phyloP scores from a whole-genome alignment of 2,329 filamentous ascomycete species.

The Calonectria hongkongensis region DNA sequence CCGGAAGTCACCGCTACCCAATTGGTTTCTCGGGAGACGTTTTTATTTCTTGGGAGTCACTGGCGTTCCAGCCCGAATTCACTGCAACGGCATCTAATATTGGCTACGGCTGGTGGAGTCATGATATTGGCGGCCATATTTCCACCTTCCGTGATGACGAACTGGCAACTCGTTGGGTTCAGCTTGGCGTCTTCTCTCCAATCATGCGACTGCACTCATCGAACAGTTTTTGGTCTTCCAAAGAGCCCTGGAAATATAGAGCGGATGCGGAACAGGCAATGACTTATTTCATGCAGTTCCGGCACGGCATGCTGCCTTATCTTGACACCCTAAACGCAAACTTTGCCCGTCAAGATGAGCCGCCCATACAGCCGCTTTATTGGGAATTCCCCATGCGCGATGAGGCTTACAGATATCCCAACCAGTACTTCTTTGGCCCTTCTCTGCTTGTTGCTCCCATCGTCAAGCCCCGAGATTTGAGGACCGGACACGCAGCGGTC shows the following conservation, averaged over 20 bases:
- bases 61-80: slow-evolving; percentile 80
- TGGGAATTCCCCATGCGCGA: slow-evolving; percentile 73
- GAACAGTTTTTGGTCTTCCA: slow-evolving; percentile 74
- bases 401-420: slow-evolving; percentile 73
- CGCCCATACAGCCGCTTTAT: slow-evolving; percentile 77
- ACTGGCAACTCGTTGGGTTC: slow-evolving; percentile 75
- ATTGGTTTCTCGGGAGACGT: slow-evolving; percentile 80
- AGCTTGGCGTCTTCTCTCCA: slow-evolving; percentile 77
- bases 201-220: slow-evolving; percentile 77
- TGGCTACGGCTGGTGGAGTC: slow-evolving; percentile 81
- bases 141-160: slow-evolving; percentile 74
- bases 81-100: slow-evolving; percentile 80
- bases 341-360: slow-evolving; percentile 63
- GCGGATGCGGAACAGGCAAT: slow-evolving; percentile 67
- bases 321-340: slow-evolving; percentile 75
- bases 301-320: slow-evolving; percentile 77
- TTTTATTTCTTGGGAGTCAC: slow-evolving; percentile 74
- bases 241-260: slow-evolving; percentile 77
- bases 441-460: slow-evolving; percentile 75
- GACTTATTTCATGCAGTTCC: slow-evolving; percentile 69
- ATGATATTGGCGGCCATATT: slow-evolving; percentile 80
- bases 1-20: slow-evolving; percentile 79
- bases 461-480: slow-evolving; percentile 67
- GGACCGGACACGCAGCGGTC: slow-evolving; percentile 67
- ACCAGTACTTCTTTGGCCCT: slow-evolving; percentile 76